Percentiles rank a stretch among this genome's conserved stretches.
These are phyloP conservation scores for Abortiporus biennis DNA, from an alignment of 1,284 basidiomycete genomes.

Conservation along the genomic window DNA sequence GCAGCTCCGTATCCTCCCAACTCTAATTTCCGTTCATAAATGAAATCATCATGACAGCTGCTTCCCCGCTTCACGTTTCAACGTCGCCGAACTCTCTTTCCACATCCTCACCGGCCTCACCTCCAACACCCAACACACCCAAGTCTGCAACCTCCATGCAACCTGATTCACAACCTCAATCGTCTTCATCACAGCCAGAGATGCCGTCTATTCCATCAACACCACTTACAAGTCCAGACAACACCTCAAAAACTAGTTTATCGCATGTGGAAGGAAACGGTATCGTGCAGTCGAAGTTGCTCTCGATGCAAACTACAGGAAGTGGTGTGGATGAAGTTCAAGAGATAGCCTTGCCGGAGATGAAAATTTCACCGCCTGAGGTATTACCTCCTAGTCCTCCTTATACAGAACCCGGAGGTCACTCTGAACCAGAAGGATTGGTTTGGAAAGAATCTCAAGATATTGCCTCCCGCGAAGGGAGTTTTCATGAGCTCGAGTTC, in stretches of 20 bases:
- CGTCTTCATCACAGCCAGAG: background rate
- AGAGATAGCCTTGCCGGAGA: slow-evolving; percentile 5
- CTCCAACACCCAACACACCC: slow-evolving; percentile 7
- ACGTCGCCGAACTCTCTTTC: slow-evolving; percentile 5
- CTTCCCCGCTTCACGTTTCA: slow-evolving; percentile 6
- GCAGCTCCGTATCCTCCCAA: no score
- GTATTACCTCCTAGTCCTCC: slow-evolving; percentile 16
- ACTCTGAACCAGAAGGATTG: slow-evolving; percentile 18
- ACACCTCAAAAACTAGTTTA: background rate
- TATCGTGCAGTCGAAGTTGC: background rate
- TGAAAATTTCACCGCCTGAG: slow-evolving; percentile 9
- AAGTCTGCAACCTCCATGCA: slow-evolving; percentile 5
- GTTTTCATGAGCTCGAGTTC: slow-evolving; percentile 10
- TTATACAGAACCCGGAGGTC: slow-evolving; percentile 13
- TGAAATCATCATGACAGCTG: slow-evolving; percentile 7
- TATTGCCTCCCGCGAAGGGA: slow-evolving; percentile 6
- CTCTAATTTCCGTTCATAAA: background rate
- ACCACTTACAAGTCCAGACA: no score
- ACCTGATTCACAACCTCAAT: background rate
- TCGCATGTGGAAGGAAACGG: background rate
- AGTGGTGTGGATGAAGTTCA: background rate
- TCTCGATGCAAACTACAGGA: background rate
- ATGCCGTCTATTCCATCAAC: no score
- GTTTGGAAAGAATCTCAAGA: slow-evolving; percentile 16
- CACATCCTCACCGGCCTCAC: slow-evolving; percentile 3